A percentile compares a stretch with the other conserved stretches of the same genome.
Evolutionary conservation across 116 monocot species (phyloP).

Genomic region (Cymodocea nodosa): DNA sequence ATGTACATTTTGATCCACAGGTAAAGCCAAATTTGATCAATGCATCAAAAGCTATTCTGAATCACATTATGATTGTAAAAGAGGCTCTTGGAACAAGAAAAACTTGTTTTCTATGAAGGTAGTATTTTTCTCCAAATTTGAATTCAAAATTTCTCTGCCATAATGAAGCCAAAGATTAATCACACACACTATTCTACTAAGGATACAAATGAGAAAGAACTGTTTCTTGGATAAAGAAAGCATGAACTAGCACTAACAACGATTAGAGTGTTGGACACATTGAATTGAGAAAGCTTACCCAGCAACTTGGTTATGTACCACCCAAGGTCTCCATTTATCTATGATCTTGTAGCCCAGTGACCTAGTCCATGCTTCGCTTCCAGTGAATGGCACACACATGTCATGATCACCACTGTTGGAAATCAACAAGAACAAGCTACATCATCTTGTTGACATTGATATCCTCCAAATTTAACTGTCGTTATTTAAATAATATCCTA

Average conservation of each 20-base stretch:
- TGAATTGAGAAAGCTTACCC: slow-evolving; percentile 27
- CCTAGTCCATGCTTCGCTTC: slow-evolving; percentile 88
- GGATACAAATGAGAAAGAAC: too few relatives aligned
- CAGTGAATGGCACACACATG: slow-evolving; percentile 88
- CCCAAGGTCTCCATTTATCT: slow-evolving; percentile 83
- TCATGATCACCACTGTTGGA: slow-evolving; percentile 85
- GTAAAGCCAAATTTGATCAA: background rate
- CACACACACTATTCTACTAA: too few relatives aligned
- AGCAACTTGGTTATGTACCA: slow-evolving; percentile 50
- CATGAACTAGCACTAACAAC: too few relatives aligned
- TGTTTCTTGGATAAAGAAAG: too few relatives aligned
- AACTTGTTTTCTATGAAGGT: too few relatives aligned
- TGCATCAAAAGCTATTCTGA: background rate
- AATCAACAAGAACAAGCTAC: background rate
- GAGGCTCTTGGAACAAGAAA: background rate
- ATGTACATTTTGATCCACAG: background rate
- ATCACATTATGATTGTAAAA: background rate
- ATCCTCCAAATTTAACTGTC: too few relatives aligned
- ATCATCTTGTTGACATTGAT: too few relatives aligned
- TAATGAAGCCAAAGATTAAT: too few relatives aligned
- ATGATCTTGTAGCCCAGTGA: slow-evolving; percentile 60
- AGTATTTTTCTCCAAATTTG: background rate
- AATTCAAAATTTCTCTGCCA: background rate
- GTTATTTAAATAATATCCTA: too few relatives aligned
- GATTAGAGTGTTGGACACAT: too few relatives aligned